Percentiles rank a stretch among this genome's conserved stretches.
Conservation (phyloP, 2,329 filamentous ascomycete genomes). For the Cytospora schulzeri region DNA sequence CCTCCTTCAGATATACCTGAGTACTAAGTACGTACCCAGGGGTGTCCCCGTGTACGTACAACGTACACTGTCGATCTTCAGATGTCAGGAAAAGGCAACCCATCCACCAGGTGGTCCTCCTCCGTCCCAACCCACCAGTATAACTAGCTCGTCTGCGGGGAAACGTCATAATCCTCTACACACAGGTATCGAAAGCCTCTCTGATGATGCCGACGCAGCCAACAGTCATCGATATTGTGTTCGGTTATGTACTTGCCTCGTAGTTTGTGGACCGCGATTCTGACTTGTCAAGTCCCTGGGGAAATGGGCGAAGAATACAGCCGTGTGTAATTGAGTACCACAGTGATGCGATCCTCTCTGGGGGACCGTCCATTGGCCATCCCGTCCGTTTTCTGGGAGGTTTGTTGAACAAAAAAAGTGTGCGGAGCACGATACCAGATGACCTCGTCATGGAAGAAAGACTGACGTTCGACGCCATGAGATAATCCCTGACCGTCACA, state of each 20-base stretch:
- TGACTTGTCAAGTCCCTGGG: neutral
- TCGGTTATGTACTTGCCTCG: no score
- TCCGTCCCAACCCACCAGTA: constrained; percentile 1
- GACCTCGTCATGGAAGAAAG: no score
- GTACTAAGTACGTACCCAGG: neutral
- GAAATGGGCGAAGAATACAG: neutral
- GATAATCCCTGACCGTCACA: neutral
- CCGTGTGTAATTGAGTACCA: neutral
- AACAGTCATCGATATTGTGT: neutral
- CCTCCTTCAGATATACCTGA: neutral
- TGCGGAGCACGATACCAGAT: no score
- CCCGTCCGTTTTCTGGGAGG: no score
- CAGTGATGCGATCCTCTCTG: neutral
- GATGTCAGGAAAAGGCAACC: constrained; percentile 15
- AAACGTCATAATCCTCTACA: constrained; percentile 24
- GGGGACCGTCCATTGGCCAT: neutral
- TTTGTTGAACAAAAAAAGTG: no score
- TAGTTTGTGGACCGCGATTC: neutral
- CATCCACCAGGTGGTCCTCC: constrained; percentile 1
- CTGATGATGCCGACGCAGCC: neutral
- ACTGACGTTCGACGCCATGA: no score
- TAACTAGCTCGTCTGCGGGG: constrained; percentile 22
- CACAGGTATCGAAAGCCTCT: neutral
- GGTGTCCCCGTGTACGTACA: neutral
- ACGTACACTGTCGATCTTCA: constrained; percentile 14